Evolutionary conservation across 352 stramenopile species (phyloP).

Genomic region (Globisporangium splendens): DNA sequence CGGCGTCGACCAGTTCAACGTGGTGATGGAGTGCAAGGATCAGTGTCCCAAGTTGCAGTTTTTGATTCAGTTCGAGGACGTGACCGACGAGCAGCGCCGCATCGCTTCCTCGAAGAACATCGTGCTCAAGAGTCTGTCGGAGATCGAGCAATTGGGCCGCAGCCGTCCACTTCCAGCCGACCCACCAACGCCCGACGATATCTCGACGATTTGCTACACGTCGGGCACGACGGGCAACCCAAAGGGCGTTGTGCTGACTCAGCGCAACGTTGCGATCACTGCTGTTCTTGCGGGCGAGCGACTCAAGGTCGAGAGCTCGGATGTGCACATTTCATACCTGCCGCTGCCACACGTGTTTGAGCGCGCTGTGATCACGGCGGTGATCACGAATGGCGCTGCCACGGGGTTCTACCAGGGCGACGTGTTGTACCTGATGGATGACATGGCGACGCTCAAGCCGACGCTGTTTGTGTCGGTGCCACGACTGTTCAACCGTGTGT

Average conservation of each 20-base stretch:
- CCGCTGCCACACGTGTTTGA: constrained; percentile 97
- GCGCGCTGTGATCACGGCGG: constrained; percentile 80
- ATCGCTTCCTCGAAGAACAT: constrained; percentile 22
- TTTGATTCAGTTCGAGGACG: constrained; percentile 54
- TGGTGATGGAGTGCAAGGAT: constrained; percentile 53
- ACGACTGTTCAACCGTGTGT: constrained; percentile 95
- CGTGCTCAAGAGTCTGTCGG: constrained; percentile 37
- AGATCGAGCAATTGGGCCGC: constrained; percentile 37
- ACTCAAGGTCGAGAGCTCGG: constrained; percentile 30
- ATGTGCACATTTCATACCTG: constrained; percentile 96
- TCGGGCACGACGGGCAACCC: constrained; percentile 95
- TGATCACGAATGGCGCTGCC: constrained; percentile 81
- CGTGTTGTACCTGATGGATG: constrained; percentile 90
- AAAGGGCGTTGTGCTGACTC: constrained; percentile 94
- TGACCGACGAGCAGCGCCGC: constrained; percentile 28
- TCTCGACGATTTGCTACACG: constrained; percentile 95
- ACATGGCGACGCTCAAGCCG: constrained; percentile 90
- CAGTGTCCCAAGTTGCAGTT: constrained; percentile 46
- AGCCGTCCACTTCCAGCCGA: constrained; percentile 40
- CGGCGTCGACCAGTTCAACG: constrained; percentile 48
- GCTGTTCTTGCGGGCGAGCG: constrained; percentile 23
- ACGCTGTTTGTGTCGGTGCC: constrained; percentile 94
- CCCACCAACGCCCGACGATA: constrained; percentile 58
- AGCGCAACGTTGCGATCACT: constrained; percentile 64
- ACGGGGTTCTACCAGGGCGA: constrained; percentile 84